These are phyloP conservation scores for Metschnikowia cerradonensis DNA, from an alignment of 805 yeast species.

Conservation along the genomic window DNA sequence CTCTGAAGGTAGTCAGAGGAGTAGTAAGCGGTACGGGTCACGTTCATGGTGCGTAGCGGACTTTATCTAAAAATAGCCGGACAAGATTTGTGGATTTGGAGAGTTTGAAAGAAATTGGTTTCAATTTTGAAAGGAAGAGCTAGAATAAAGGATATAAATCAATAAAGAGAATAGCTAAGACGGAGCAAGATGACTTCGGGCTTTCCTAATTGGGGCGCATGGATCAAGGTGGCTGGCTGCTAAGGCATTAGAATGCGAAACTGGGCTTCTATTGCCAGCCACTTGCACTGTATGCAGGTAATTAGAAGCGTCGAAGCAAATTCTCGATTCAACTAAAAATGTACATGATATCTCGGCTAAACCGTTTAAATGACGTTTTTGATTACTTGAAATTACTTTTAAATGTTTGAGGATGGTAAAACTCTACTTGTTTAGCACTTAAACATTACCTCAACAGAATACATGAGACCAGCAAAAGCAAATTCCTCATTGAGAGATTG, in stretches of 20 bases:
- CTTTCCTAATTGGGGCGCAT: conserved; percentile 3
- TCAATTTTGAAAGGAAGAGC: too few species aligned
- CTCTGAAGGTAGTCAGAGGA: conserved; percentile 30
- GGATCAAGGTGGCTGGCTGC: conserved; percentile 4
- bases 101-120: neutral
- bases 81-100: neutral
- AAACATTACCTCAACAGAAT: too few species aligned
- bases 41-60: conserved; percentile 29
- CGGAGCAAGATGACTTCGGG: neutral
- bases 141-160: neutral
- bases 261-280: neutral
- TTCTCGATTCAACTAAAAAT: neutral
- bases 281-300: neutral
- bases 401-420: too few species aligned
- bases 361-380: neutral
- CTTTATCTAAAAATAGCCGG: neutral
- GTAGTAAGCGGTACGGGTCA: conserved; percentile 39
- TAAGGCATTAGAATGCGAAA: neutral
- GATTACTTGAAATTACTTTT: neutral
- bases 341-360: too few species aligned
- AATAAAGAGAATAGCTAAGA: neutral
- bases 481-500: too few species aligned
- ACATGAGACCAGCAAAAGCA: too few species aligned
- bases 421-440: too few species aligned
- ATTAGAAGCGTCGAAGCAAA: neutral